A percentile compares a stretch with the other conserved stretches of the same genome.
These are phyloP conservation scores for Sophora flavescens DNA, from an alignment of 306 rosid genomes.

Conservation along the genomic window DNA sequence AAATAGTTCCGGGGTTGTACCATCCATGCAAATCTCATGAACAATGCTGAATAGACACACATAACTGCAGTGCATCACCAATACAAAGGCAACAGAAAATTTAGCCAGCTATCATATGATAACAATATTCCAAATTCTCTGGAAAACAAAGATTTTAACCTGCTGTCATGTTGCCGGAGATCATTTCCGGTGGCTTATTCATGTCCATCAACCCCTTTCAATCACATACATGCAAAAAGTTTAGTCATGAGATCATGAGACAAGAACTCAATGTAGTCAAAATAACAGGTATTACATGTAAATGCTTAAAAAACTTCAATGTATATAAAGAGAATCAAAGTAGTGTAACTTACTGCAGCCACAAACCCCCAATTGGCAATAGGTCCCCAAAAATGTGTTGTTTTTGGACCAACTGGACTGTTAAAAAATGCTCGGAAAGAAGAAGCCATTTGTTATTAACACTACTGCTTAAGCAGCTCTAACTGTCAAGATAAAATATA, in stretches of 20 bases:
- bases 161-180: constrained; percentile 82
- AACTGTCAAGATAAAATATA: constrained; percentile 26
- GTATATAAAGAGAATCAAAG: background rate
- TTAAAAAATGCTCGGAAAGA: constrained; percentile 75
- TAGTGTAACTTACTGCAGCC: constrained; percentile 64
- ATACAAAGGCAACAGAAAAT: constrained; percentile 4
- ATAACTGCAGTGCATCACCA: constrained; percentile 68
- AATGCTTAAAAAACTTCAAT: background rate
- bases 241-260: background rate
- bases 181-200: constrained; percentile 78
- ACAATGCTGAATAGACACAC: constrained; percentile 68
- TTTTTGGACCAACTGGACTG: constrained; percentile 85
- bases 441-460: constrained; percentile 59
- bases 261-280: background rate
- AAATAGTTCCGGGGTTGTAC: constrained; percentile 78
- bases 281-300: background rate
- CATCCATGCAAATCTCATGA: constrained; percentile 90
- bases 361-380: constrained; percentile 82
- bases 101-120: background rate
- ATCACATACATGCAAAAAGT: constrained; percentile 1
- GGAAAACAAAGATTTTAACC: constrained; percentile 52
- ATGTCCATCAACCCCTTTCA: constrained; percentile 72
- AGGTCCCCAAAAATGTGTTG: constrained; percentile 90
- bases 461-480: background rate
- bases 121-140: constrained; percentile 20